These are phyloP conservation scores for Sordariomycetes sp. DNA, from an alignment of 2,329 filamentous ascomycete genomes.

Conservation along the genomic window DNA sequence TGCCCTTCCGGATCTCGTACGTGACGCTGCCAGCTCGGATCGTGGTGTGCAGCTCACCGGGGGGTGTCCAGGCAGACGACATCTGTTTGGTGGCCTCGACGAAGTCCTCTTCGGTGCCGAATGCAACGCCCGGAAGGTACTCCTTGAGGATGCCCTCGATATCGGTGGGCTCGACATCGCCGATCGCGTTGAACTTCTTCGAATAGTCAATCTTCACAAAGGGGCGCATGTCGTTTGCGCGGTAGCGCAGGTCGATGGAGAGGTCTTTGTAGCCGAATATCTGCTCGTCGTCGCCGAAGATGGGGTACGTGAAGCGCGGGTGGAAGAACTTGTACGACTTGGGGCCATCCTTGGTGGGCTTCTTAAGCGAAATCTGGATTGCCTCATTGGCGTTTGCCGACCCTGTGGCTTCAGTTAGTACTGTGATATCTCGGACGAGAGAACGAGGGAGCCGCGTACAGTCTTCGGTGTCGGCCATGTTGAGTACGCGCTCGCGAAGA, in stretches of 20 bases:
- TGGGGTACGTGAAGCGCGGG: conserved; percentile 79
- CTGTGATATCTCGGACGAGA: not conserved
- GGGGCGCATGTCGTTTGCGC: conserved; percentile 65
- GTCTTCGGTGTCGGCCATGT: conserved; percentile 3
- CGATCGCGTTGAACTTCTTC: conserved; percentile 59
- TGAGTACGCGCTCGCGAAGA: not conserved
- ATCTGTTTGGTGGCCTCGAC: conserved; percentile 42
- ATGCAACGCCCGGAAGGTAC: conserved; percentile 65
- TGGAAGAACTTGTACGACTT: conserved; percentile 60
- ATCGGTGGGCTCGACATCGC: conserved; percentile 59
- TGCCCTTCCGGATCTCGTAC: conserved; percentile 81
- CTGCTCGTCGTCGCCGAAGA: conserved; percentile 86
- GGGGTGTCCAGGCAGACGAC: conserved; percentile 50
- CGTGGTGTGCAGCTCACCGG: conserved; percentile 58
- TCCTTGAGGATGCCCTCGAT: conserved; percentile 52
- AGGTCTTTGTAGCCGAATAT: conserved; percentile 86
- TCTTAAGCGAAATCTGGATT: conserved; percentile 48
- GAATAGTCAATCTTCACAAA: conserved; percentile 60
- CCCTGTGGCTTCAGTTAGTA: conserved; percentile 28
- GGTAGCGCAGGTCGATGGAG: conserved; percentile 59
- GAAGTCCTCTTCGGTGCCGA: conserved; percentile 52
- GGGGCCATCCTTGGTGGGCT: conserved; percentile 33
- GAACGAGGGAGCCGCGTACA: not conserved
- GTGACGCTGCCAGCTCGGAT: conserved; percentile 51
- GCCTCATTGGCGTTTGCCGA: conserved; percentile 50